Conservation (phyloP, 805 yeast species). For the Candida hispaniensis region DNA sequence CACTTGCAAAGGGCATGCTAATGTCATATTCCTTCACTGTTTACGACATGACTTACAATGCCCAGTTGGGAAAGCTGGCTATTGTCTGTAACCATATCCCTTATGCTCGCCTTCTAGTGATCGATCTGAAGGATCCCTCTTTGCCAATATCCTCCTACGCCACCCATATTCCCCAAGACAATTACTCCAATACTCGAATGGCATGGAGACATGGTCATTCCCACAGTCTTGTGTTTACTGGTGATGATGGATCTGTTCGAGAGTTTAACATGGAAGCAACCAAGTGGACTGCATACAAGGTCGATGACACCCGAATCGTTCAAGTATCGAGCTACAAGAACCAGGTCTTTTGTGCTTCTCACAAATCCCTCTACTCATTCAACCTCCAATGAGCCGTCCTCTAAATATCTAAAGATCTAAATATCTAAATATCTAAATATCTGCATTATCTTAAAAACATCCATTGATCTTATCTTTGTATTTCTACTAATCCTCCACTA, state of each 20-base stretch:
- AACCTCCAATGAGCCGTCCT: too few species aligned
- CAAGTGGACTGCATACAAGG: too few species aligned
- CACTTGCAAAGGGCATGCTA: conserved; percentile 3
- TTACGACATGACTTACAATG: conserved; percentile 9
- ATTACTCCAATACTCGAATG: conserved; percentile 8
- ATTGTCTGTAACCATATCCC: conserved; percentile 6
- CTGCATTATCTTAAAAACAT: too few species aligned
- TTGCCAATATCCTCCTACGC: conserved; percentile 4
- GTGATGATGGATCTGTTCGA: conserved; percentile 9
- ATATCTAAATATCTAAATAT: too few species aligned
- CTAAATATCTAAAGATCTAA: too few species aligned
- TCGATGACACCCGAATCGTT: too few species aligned
- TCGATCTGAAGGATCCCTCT: conserved; percentile 1
- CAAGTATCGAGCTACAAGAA: too few species aligned
- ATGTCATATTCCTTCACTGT: conserved; percentile 13
- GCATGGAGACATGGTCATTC: conserved; percentile 2
- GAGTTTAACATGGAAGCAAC: too few species aligned
- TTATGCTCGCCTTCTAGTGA: conserved; percentile 5
- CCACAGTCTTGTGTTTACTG: conserved; percentile 3
- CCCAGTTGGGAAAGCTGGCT: neutral
- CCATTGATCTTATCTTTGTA: too few species aligned
- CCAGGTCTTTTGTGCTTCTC: too few species aligned
- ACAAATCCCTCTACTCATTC: too few species aligned
- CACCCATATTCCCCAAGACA: conserved; percentile 11
- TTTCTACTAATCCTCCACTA: too few species aligned